phyloP scores from a whole-genome alignment of 495 filamentous ascomycete species.

The Thermothielavioides terrestris region DNA sequence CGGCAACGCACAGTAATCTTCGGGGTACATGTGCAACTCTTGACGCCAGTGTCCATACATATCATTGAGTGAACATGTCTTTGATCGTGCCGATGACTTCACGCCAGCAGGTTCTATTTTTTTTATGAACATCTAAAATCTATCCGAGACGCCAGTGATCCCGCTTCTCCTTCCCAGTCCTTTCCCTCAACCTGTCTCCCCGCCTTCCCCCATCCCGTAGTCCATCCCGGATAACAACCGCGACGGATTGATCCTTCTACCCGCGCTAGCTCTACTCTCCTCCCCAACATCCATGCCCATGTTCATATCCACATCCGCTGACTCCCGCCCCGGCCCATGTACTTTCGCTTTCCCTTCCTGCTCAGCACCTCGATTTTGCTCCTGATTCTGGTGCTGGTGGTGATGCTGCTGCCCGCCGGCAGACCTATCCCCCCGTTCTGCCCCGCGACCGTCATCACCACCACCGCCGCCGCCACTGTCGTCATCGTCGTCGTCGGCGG shows the following conservation, averaged over 20 bases:
- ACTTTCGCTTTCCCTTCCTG: neutral
- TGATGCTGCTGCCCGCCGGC: too few relatives aligned
- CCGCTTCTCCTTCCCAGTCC: too few relatives aligned
- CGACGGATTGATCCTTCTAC: neutral
- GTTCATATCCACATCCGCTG: conserved; percentile 7
- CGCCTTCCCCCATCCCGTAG: neutral
- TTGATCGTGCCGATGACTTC: too few relatives aligned
- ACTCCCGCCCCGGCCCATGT: neutral
- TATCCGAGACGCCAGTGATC: neutral
- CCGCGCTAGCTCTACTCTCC: neutral
- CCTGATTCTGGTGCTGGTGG: neutral
- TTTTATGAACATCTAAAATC: too few relatives aligned
- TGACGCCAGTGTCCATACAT: neutral
- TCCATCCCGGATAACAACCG: neutral
- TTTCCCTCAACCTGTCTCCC: neutral
- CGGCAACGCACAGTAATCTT: too few relatives aligned
- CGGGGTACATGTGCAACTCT: neutral
- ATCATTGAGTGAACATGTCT: too few relatives aligned
- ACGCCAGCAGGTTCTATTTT: too few relatives aligned
- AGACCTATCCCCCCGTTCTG: too few relatives aligned
- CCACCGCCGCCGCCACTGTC: too few relatives aligned
- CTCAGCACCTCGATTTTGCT: neutral
- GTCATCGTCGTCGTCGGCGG: too few relatives aligned
- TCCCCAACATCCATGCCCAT: neutral
- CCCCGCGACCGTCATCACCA: too few relatives aligned